Evolutionary conservation across 2,329 filamentous ascomycete species (phyloP), one percentile per base, ranked within the genome.

Genomic region (Xylaria sp.): DNA sequence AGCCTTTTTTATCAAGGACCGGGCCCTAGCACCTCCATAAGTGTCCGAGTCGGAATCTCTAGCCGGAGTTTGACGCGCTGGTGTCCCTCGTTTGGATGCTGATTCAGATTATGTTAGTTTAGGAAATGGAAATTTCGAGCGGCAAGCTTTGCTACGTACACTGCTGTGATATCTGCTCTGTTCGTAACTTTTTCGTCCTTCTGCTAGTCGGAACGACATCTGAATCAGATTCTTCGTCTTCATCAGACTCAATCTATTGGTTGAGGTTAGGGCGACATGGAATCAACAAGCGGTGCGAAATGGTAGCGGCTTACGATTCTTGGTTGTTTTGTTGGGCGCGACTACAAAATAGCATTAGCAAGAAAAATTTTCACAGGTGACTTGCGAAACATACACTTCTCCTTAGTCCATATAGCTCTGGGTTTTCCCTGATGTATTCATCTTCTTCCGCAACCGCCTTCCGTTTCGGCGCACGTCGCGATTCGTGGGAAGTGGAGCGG

Each of bases 351-450:
- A 68, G 72, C 62, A 80, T 84, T 73, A 83, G 80, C 74, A 74
- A 65, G 71, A 65, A 65, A 72, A 65, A 58, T 65, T 37, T 61
- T 72, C 60, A 72, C 59, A 23, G 63, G 28, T 56, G 66, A 44
- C 32, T 60, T 37, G 58, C 66, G 71, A 72, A 61, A 82, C 92
- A 72, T 90, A 96, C 94, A 84, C 96, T 99, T 83, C 96, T 89
- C 75, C 96, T 90, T 74, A 99, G 86, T 57, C 96, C 96, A 84
- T 98, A 99, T 9, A 99, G 86, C 82, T 97, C 94, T 54, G 96
- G 96, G 77, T 99, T 97, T 78, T 93, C 92, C 76, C 91, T 88
- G 76, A 98, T 97, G 78, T 90, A 94, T 56, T 94, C 91, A 68
- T 96, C 91, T 75, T 96, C 92, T 61, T 91, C 90, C 46, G 88